Percentiles rank a stretch among this genome's conserved stretches.
Evolutionary conservation across 176 grass and related monocot species (phyloP).

Genomic region (Puya raimondii): DNA sequence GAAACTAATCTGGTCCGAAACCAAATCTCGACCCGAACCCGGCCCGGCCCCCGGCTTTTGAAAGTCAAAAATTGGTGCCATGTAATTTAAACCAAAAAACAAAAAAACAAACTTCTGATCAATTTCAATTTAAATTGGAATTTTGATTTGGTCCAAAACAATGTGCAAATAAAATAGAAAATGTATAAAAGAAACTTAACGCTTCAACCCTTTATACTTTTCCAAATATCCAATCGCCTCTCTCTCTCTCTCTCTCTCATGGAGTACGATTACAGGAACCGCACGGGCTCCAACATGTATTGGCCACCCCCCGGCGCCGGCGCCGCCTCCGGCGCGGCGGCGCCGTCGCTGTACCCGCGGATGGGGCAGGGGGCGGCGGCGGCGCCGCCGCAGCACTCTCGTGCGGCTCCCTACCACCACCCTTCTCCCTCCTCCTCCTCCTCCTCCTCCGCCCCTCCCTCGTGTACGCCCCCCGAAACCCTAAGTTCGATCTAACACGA

Average conservation of each 20-base stretch:
- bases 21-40: no score
- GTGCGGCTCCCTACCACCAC: conserved; percentile 35
- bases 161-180: no score
- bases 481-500: background rate
- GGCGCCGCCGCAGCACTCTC: conserved; percentile 4
- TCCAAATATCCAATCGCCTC: background rate
- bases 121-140: background rate
- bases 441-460: conserved; percentile 1
- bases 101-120: background rate
- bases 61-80: no score
- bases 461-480: background rate
- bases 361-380: background rate
- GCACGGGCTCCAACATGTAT: conserved; percentile 30
- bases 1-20: background rate
- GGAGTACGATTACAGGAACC: conserved; percentile 46
- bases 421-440: background rate
- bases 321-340: conserved; percentile 25
- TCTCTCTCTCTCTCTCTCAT: conserved; percentile 10
- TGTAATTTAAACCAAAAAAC: background rate
- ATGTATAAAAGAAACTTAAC: no score
- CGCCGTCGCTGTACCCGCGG: conserved; percentile 8
- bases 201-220: no score
- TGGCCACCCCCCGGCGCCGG: conserved; percentile 24
- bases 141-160: no score
- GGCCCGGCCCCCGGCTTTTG: no score